Evolutionary conservation across 768 basidiomycete species (phyloP).

Genomic region (Russula vinacea): DNA sequence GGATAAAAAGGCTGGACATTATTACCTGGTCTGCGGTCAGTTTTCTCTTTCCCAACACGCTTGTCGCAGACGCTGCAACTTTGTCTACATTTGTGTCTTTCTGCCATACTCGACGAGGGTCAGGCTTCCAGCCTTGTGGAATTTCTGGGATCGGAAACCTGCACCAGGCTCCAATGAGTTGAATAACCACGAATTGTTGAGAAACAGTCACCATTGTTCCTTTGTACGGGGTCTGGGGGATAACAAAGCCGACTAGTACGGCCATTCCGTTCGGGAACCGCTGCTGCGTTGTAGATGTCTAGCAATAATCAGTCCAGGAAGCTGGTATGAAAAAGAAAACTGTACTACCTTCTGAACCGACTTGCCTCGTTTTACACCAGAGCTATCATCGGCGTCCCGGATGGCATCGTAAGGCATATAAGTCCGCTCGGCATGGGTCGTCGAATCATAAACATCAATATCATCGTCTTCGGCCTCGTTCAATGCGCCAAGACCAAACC

Average conservation of each 20-base stretch:
- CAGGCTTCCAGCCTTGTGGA: conserved; percentile 80
- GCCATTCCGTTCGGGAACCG: conserved; percentile 73
- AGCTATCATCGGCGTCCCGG: conserved; percentile 64
- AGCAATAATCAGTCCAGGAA: conserved; percentile 23
- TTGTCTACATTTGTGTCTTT: conserved; percentile 41
- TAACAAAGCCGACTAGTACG: conserved; percentile 71
- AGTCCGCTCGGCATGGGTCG: conserved; percentile 38
- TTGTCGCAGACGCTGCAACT: conserved; percentile 45
- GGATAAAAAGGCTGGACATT: background rate
- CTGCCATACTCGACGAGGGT: conserved; percentile 77
- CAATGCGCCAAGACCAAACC: conserved; percentile 87
- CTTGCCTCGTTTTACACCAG: conserved; percentile 35
- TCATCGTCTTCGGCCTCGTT: conserved; percentile 97
- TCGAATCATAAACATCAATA: conserved; percentile 72
- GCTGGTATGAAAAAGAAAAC: background rate
- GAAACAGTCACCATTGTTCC: conserved; percentile 57
- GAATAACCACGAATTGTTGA: conserved; percentile 24
- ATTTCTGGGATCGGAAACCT: conserved; percentile 86
- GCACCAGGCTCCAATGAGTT: conserved; percentile 25
- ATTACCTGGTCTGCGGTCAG: conserved; percentile 25
- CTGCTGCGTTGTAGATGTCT: conserved; percentile 32
- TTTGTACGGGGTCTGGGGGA: conserved; percentile 69
- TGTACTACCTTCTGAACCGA: conserved; percentile 4
- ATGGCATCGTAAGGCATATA: conserved; percentile 63
- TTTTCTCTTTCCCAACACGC: conserved; percentile 41